Base-by-base conservation (phyloP, 208 protist species). In the Phytomonas sp. region DNA sequence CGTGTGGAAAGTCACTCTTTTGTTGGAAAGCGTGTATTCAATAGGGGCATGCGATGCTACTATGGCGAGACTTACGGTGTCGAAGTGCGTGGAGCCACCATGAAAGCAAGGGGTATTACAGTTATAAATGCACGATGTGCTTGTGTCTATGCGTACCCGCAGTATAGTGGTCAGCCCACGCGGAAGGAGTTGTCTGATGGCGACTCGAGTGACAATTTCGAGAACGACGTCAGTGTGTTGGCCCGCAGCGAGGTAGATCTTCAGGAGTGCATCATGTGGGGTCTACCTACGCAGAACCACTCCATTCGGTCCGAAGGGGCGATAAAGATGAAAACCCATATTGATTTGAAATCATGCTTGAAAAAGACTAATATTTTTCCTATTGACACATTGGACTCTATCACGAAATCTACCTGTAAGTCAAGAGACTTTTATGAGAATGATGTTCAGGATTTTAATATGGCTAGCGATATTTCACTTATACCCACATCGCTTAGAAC, bases 11-110 rank as follows among this genome's bases (percentile, higher is more conserved):
- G 45, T 56, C 8, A 19, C 19, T 26, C 45, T 56, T 26, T 19
- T 56, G 23, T 12, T 56, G 45, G 45, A 56, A 56, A 56, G 23
- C 45, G 26, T 19, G 19, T 3, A 11, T 26, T 5, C 0, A 56
- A 23, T 6, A 56, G 45, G 45, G 45, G 45, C 19, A 12, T 26
- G 45, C 45, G 45, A 26, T 56, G 60, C 29, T 91, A 89, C 67
- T 75, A 49, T 52, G 88, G 88, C 23, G 88, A 86, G 11, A 70
- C 78, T 16, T 93, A 89, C 65, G 76, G 78, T 37, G 59, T 93
- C 12, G 88, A 93, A 61, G 79, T 91, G 30, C 81, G 82, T 29
- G 76, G 78, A 62, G 80, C 83, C 0, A 68, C 69, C 29, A 67
- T 91, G 37, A 79, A 80, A 42, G 83, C 77, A 0, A 76, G 33